A percentile compares a stretch with the other conserved stretches of the same genome.
Conservation (phyloP, 2,329 filamentous ascomycete species). For the Fonsecaea erecta region DNA sequence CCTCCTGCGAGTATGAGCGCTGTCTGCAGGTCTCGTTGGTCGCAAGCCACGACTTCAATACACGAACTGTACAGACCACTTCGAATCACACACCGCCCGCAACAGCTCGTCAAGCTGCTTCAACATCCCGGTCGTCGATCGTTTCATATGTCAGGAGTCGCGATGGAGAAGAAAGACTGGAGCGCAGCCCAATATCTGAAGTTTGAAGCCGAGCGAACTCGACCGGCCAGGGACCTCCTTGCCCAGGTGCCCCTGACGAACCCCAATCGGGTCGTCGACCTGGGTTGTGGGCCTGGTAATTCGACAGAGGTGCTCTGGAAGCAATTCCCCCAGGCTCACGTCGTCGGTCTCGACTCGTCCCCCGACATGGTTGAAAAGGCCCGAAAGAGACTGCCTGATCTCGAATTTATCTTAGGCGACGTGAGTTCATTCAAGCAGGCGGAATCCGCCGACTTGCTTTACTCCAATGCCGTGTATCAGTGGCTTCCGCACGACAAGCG, state of each 20-base stretch:
- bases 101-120: not conserved
- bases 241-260: conserved; percentile 50
- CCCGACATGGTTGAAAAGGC: conserved; percentile 62
- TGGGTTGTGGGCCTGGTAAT: conserved; percentile 66
- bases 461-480: conserved; percentile 64
- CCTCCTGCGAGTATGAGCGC: not conserved
- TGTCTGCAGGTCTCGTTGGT: not conserved
- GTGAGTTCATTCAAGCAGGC: conserved; percentile 47
- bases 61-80: not conserved
- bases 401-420: conserved; percentile 56
- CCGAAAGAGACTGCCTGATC: conserved; percentile 44
- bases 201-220: conserved; percentile 59
- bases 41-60: not conserved
- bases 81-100: not conserved
- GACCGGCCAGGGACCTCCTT: conserved; percentile 59
- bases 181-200: conserved; percentile 63
- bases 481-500: conserved; percentile 57
- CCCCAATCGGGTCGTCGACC: conserved; percentile 57
- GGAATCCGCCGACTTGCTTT: conserved; percentile 51
- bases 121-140: not conserved
- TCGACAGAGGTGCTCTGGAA: conserved; percentile 57
- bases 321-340: conserved; percentile 53
- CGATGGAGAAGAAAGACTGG: conserved; percentile 51
- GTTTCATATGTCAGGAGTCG: not conserved
- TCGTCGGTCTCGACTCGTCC: conserved; percentile 61